Percentiles rank a stretch among this genome's conserved stretches.
Conservation (phyloP, 306 rosid species). For the Acacia confusa region DNA sequence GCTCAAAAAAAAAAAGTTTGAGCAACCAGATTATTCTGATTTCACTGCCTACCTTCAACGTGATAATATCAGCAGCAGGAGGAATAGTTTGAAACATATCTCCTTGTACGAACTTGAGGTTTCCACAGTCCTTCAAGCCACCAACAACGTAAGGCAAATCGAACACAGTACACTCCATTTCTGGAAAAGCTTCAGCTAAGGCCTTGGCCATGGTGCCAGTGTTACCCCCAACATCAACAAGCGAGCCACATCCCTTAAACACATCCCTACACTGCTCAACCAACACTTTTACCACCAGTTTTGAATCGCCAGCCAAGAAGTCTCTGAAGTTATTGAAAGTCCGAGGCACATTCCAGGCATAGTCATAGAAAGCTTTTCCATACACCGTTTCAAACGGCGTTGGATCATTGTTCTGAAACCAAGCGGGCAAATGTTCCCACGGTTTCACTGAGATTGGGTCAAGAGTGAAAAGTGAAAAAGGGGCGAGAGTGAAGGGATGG, state of each 20-base stretch:
- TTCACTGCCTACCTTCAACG: constrained; percentile 36
- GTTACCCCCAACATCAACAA: constrained; percentile 67
- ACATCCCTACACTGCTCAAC: constrained; percentile 34
- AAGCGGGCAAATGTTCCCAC: too few relatives aligned
- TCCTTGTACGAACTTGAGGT: constrained; percentile 37
- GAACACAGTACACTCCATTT: constrained; percentile 43
- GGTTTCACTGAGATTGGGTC: too few relatives aligned
- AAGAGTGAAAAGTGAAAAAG: too few relatives aligned
- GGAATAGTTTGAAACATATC: constrained; percentile 57
- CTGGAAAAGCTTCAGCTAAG: constrained; percentile 42
- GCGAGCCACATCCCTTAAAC: constrained; percentile 36
- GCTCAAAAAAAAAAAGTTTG: too few relatives aligned
- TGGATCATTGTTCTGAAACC: too few relatives aligned
- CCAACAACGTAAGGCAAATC: constrained; percentile 57
- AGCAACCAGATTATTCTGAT: background rate
- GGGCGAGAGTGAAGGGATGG: too few relatives aligned
- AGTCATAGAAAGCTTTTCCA: constrained; percentile 46
- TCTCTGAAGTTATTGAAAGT: background rate
- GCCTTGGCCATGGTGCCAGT: constrained; percentile 50
- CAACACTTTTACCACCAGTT: background rate
- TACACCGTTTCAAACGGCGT: constrained; percentile 38
- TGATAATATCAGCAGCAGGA: constrained; percentile 36
- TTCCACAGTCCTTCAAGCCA: constrained; percentile 34
- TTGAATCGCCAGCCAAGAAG: constrained; percentile 43
- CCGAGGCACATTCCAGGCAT: background rate